Evolutionary conservation across 352 stramenopile genomes (phyloP), one percentile per base, ranked within the genome.

Genomic region (Aphanomyces euteiches): DNA sequence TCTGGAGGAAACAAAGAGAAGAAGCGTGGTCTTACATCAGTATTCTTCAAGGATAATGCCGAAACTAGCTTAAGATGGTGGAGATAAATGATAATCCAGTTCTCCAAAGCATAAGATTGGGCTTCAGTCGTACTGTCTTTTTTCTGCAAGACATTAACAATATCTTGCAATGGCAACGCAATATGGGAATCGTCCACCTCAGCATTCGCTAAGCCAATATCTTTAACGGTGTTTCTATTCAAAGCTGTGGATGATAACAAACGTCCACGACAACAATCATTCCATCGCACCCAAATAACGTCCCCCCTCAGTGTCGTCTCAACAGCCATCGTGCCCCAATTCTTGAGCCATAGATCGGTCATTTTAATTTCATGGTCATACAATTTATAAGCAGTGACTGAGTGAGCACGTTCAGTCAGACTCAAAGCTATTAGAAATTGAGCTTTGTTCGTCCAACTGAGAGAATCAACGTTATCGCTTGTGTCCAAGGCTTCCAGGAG

Each of bases 371-470:
- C 64, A 47, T 70, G 64, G 21, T 70, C 47, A 13, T 70, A 54
- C 15, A 70, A 40, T 43, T 70, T 70, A 28, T 41, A 47, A 39
- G 64, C 28, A 8, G 39, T 61, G 17, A 70, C 47, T 34, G 53
- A 36, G 15, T 63, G 28, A 70, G 12, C 10, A 8, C 39, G 64
- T 21, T 28, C 15, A 13, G 64, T n/a, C 37, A 36, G 12, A 37
- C 64, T 61, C 47, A 70, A 45, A 5, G 64, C 45, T 13, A 70
- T 70, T n/a, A 70, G 39, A 19, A 70, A 50, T 43, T 70, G 64
- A 47, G 53, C 53, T 37, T 54, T 70, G 47, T 61, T 61, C 7
- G 54, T 61, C 54, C 54, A 61, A 37, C 45, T 54, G 47, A 70
- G 28, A 28, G 64, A 37, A 50, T 70, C 64, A 5, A 56, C 7